Conservation (phyloP, 2,329 filamentous ascomycete species). For the Pyrenophora seminiperda region DNA sequence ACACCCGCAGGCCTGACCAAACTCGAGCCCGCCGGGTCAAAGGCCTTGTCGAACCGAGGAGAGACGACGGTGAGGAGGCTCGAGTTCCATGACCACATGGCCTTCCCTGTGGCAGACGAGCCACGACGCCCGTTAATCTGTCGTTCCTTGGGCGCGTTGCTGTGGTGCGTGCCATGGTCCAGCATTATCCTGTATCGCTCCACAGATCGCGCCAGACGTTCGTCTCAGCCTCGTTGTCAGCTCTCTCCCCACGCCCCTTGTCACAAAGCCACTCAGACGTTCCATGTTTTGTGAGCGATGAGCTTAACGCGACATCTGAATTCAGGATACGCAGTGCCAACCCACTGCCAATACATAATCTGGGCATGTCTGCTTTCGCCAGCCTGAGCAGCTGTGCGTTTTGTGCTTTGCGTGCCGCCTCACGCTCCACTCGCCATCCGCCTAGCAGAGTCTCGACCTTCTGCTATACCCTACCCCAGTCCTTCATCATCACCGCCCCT, state of each 20-base stretch:
- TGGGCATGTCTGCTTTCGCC: constrained; percentile 8
- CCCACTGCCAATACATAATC: constrained; percentile 9
- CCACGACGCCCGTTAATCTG: constrained; percentile 7
- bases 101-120: constrained; percentile 4
- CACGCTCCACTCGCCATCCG: constrained; percentile 11
- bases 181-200: constrained; percentile 14
- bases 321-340: not conserved
- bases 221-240: constrained; percentile 16
- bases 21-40: constrained; percentile 1
- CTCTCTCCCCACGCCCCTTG: constrained; percentile 2
- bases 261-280: constrained; percentile 6
- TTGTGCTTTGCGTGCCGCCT: constrained; percentile 13
- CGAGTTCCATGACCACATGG: constrained; percentile 8
- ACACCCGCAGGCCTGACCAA: too few relatives aligned
- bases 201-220: constrained; percentile 11
- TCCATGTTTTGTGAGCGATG: constrained; percentile 8
- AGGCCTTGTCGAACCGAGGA: constrained; percentile 5
- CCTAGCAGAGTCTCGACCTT: constrained; percentile 12
- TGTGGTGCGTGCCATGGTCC: constrained; percentile 6
- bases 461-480: constrained; percentile 15
- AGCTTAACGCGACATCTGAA: constrained; percentile 9
- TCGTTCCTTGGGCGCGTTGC: constrained; percentile 14
- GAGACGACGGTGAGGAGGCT: constrained; percentile 10
- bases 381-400: constrained; percentile 7
- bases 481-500: constrained; percentile 16